A percentile compares a stretch with the other conserved stretches of the same genome.
Conservation (phyloP, 345 rosid genomes). For the Limnanthes douglasii region DNA sequence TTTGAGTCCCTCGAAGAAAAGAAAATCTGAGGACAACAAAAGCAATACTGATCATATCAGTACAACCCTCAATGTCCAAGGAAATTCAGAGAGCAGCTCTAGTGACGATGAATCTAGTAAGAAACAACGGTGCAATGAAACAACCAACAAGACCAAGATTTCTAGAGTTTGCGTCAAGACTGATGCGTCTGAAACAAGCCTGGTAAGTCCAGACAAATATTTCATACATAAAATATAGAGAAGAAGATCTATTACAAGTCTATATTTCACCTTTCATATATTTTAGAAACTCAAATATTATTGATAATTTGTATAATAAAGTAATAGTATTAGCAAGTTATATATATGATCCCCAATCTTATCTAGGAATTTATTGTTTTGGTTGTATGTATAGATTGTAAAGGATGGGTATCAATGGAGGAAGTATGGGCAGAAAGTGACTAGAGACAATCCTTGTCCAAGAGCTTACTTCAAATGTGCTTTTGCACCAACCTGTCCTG, state of each 20-base stretch:
- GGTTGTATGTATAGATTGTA: conserved; percentile 42
- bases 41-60: conserved; percentile 10
- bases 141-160: conserved; percentile 48
- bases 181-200: conserved; percentile 59
- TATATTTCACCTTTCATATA: not conserved
- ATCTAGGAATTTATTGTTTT: not conserved
- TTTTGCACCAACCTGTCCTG: conserved; percentile 90
- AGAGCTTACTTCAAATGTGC: conserved; percentile 98
- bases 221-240: not conserved
- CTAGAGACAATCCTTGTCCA: conserved; percentile 96
- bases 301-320: not conserved
- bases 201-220: conserved; percentile 28
- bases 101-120: conserved; percentile 73
- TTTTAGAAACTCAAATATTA: not conserved
- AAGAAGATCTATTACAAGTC: not conserved
- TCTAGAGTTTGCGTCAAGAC: conserved; percentile 46
- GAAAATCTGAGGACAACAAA: conserved; percentile 45
- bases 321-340: not conserved
- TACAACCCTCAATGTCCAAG: conserved; percentile 16
- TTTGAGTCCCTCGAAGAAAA: conserved; percentile 47
- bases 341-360: not conserved
- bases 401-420: conserved; percentile 99
- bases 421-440: conserved; percentile 97
- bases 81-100: conserved; percentile 79
- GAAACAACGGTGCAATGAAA: conserved; percentile 69